These are phyloP conservation scores for Pseudogymnoascus sp. DNA, from an alignment of 2,329 filamentous ascomycete species.

Conservation along the genomic window DNA sequence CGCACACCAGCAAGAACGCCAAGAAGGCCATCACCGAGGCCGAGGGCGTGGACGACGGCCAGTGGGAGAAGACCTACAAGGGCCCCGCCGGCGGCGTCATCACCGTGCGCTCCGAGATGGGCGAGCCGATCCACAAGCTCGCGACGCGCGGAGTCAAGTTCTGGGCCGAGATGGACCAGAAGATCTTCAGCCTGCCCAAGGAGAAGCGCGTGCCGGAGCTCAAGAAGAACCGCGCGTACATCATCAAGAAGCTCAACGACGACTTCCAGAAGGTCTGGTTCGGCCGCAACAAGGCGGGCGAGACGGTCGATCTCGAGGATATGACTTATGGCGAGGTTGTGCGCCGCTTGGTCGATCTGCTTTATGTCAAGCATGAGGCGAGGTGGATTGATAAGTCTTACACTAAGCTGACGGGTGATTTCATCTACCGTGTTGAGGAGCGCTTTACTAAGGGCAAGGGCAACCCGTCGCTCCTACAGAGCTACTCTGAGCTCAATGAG, in stretches of 20 bases:
- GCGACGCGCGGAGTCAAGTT: conserved; percentile 92
- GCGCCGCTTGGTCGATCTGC: conserved; percentile 77
- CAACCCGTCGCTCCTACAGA: conserved; percentile 78
- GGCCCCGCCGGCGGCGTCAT: conserved; percentile 87
- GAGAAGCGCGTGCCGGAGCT: conserved; percentile 83
- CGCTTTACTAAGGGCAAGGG: conserved; percentile 71
- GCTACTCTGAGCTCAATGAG: conserved; percentile 75
- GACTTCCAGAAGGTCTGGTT: conserved; percentile 98
- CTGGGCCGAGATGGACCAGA: conserved; percentile 98
- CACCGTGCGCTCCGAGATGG: conserved; percentile 97
- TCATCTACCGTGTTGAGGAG: conserved; percentile 94
- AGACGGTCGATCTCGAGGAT: conserved; percentile 81
- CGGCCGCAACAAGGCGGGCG: conserved; percentile 70
- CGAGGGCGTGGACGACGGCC: conserved; percentile 67
- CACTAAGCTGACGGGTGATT: conserved; percentile 78
- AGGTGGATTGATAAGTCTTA: conserved; percentile 88
- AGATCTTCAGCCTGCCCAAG: conserved; percentile 94
- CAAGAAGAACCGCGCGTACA: conserved; percentile 80
- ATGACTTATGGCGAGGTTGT: conserved; percentile 93
- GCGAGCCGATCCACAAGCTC: conserved; percentile 97
- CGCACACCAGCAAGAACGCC: conserved; percentile 75
- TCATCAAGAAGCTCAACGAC: conserved; percentile 91
- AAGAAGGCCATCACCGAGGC: conserved; percentile 89
- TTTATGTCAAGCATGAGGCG: conserved; percentile 84
- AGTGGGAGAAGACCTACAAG: conserved; percentile 94